Percentiles rank a stretch among this genome's conserved stretches.
phyloP scores from a whole-genome alignment of 331 rosid genomes.

The Cydonia oblonga region DNA sequence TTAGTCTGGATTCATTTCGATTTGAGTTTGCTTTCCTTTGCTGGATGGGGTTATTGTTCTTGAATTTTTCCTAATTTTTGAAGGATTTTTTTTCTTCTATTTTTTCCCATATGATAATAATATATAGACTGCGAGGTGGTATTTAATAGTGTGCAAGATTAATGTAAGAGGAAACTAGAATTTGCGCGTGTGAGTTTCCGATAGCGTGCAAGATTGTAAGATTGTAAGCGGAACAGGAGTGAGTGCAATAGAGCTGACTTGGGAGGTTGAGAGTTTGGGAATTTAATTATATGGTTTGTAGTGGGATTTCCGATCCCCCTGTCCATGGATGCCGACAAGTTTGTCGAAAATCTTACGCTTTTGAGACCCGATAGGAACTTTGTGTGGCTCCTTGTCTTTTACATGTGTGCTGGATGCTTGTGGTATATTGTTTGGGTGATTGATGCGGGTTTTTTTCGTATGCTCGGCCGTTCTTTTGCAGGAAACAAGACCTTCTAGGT shows the following conservation, averaged over 20 bases:
- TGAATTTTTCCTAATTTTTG: no score
- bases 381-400: not conserved
- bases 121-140: no score
- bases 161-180: not conserved
- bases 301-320: not conserved
- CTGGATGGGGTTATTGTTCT: not conserved
- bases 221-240: not conserved
- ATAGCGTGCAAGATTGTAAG: not conserved
- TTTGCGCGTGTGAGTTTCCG: not conserved
- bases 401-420: not conserved
- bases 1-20: not conserved
- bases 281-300: not conserved
- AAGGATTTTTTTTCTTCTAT: no score
- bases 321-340: not conserved
- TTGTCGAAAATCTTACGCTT: not conserved
- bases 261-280: not conserved
- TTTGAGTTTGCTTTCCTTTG: not conserved
- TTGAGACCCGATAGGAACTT: not conserved
- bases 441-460: not conserved
- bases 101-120: no score
- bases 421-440: not conserved
- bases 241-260: not conserved
- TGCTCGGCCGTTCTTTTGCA: not conserved
- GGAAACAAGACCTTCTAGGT: conserved; percentile 24
- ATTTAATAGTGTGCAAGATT: not conserved